A percentile compares a stretch with the other conserved stretches of the same genome.
Evolutionary conservation across 2,329 filamentous ascomycete genomes (phyloP).

Genomic region (Ambrosiella beaveri): DNA sequence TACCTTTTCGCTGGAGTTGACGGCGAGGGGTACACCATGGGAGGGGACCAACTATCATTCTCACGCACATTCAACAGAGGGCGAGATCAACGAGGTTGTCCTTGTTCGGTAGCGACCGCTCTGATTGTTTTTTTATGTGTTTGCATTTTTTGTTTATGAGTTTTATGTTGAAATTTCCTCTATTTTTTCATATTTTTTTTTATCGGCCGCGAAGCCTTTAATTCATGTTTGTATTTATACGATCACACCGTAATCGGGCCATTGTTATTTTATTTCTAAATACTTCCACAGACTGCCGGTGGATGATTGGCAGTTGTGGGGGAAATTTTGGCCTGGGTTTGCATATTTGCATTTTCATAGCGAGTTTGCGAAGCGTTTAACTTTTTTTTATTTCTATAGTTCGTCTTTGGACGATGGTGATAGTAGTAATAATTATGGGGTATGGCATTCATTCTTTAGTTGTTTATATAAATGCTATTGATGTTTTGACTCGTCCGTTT

Average conservation of each 20-base stretch:
- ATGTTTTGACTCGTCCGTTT: too few relatives aligned
- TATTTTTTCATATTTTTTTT: background rate
- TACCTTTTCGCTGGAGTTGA: constrained; percentile 19
- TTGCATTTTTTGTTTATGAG: constrained; percentile 9
- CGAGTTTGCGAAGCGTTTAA: background rate
- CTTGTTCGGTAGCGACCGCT: constrained; percentile 21
- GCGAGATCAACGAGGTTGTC: constrained; percentile 30
- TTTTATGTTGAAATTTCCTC: background rate
- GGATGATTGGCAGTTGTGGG: background rate
- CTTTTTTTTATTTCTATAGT: background rate
- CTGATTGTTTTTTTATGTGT: constrained; percentile 10
- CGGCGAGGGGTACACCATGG: constrained; percentile 24
- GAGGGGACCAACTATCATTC: constrained; percentile 17
- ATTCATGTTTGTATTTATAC: constrained; percentile 2
- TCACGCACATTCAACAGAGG: constrained; percentile 21
- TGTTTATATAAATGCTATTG: background rate
- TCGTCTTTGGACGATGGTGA: background rate
- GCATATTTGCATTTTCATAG: background rate
- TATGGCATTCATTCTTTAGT: background rate
- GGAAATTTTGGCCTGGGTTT: background rate
- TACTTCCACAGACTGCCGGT: background rate
- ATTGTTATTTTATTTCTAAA: background rate
- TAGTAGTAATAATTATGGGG: background rate
- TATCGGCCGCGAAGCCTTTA: background rate
- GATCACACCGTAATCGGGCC: background rate